These are phyloP conservation scores for Fusarium goolgardi DNA, from an alignment of 2,329 filamentous ascomycete genomes.

Conservation along the genomic window DNA sequence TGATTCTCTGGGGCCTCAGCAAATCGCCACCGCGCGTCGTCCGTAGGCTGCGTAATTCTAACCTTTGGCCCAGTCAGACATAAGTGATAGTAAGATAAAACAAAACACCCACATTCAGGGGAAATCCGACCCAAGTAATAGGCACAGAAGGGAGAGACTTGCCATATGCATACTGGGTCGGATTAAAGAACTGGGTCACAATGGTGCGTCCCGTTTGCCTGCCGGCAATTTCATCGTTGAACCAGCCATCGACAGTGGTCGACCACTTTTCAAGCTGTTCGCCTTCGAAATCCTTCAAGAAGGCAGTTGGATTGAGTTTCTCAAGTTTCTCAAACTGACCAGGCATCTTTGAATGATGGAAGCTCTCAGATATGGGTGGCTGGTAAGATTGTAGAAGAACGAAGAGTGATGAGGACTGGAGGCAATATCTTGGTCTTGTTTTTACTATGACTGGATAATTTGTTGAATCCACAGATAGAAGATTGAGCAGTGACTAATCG, in stretches of 20 bases:
- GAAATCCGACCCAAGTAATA: constrained; percentile 2
- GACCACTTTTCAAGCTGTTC: not conserved
- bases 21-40: not conserved
- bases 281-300: not conserved
- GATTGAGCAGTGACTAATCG: not conserved
- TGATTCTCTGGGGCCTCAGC: not conserved
- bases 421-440: not conserved
- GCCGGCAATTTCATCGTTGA: not conserved
- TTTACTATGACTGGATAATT: not conserved
- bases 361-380: not conserved
- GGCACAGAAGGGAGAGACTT: not conserved
- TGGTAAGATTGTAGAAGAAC: not conserved
- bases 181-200: constrained; percentile 5
- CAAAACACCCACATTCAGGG: not conserved
- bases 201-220: not conserved
- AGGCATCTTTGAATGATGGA: not conserved
- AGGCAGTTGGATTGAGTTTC: not conserved
- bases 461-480: not conserved
- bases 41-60: not conserved
- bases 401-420: not conserved
- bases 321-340: not conserved
- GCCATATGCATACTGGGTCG: not conserved
- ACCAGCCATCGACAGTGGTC: constrained; percentile 1
- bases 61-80: not conserved
- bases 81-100: not conserved